Evolutionary conservation across 257 asterid species (phyloP).

Genomic region (Solanum infundibuliforme): DNA sequence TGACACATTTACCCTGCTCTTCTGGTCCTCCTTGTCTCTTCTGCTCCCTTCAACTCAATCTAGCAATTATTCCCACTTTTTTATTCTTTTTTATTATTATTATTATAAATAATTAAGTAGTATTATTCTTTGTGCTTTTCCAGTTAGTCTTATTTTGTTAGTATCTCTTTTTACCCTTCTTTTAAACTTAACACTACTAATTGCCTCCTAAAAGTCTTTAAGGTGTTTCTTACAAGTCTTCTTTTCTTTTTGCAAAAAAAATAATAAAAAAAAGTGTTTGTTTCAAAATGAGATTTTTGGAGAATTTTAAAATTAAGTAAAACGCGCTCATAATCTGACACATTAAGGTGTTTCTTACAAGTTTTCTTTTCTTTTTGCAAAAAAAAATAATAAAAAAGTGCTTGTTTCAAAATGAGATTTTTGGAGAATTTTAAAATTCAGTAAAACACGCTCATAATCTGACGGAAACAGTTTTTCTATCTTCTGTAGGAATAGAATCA

Average conservation of each 20-base stretch:
- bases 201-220: background rate
- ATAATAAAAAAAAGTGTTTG: too few species aligned
- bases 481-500: too few species aligned
- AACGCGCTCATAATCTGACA: too few species aligned
- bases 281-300: too few species aligned
- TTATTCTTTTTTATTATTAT: background rate
- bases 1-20: background rate
- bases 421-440: too few species aligned
- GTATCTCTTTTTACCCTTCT: background rate
- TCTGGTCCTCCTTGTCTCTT: slow-evolving; percentile 48
- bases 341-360: background rate
- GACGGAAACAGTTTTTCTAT: too few species aligned
- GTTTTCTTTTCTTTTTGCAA: too few species aligned
- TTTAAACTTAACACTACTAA: background rate
- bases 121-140: background rate
- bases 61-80: background rate
- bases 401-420: too few species aligned
- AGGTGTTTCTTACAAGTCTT: background rate
- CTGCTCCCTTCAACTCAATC: slow-evolving; percentile 13
- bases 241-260: background rate
- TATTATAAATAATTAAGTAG: background rate
- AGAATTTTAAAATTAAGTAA: too few species aligned
- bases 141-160: background rate
- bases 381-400: too few species aligned
- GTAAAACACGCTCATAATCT: too few species aligned